Percentiles rank a stretch among this genome's conserved stretches.
phyloP scores from a whole-genome alignment of 495 filamentous ascomycete species.

The Trichoderma orchidacearum region DNA sequence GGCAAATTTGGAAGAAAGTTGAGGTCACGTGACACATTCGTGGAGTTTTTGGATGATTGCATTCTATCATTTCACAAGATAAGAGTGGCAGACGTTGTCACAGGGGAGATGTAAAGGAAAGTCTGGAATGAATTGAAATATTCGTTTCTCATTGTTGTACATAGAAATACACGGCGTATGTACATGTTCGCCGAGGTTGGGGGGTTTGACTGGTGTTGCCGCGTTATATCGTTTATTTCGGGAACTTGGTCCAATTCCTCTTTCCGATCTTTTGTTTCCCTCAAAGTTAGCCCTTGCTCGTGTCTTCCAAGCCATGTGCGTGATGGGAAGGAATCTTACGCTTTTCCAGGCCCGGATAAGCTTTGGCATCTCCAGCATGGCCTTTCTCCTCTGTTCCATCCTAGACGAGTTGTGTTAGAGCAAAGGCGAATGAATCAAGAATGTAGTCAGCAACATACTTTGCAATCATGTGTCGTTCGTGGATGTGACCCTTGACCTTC shows the following conservation, averaged over 20 bases:
- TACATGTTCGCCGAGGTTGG: constrained; percentile 2
- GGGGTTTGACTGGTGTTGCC: neutral
- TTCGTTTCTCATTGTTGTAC: constrained; percentile 15
- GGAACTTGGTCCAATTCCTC: constrained; percentile 83
- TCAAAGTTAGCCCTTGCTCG: constrained; percentile 3
- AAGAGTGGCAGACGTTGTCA: neutral
- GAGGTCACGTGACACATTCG: neutral
- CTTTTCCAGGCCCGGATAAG: constrained; percentile 87
- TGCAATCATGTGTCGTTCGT: constrained; percentile 75
- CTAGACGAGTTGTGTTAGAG: constrained; percentile 21
- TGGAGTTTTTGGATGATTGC: constrained; percentile 5
- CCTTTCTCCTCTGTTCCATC: constrained; percentile 76
- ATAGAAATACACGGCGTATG: constrained; percentile 9
- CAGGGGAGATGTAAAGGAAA: neutral
- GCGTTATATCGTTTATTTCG: constrained; percentile 36
- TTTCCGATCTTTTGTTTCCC: constrained; percentile 52
- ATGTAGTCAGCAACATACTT: constrained; percentile 37
- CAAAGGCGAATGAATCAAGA: neutral
- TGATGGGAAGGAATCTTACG: constrained; percentile 34
- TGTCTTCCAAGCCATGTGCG: neutral
- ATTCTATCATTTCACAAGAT: neutral
- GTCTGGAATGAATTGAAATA: neutral
- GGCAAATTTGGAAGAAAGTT: neutral
- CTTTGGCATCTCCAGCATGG: constrained; percentile 87
- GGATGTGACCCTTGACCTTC: constrained; percentile 84